Evolutionary conservation across 768 basidiomycete genomes (phyloP), one percentile per base, ranked within the genome.

Genomic region (Pulveroboletus sp.): DNA sequence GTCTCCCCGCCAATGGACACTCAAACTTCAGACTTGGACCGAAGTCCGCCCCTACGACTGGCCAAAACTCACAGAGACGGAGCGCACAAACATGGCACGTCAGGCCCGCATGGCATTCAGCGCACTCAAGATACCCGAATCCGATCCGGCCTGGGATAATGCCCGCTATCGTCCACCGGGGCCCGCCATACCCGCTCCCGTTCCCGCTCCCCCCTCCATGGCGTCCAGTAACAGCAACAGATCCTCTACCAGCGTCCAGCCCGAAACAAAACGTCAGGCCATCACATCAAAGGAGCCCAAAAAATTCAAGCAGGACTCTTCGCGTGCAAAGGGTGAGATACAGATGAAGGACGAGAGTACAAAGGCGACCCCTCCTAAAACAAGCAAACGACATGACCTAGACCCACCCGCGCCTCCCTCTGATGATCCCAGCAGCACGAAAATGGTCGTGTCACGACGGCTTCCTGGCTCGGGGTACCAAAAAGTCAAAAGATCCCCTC

Each of bases 1-100:
- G 19, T 67, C 72, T 8, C 63, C 72, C 2, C 69, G 71, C 48
- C 57, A 55, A 1, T 89, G 83, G 75, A 59, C 68, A 27, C 77
- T 88, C 50, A 85, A 80, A 53, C 67, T 73, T 20, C 59, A 65
- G 17, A 69, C 78, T 3, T 90, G 87, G 86, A 72, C 72, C 29
- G 82, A 89, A 58, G 82, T 88, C 21, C 80, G 84, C 6, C 87
- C 87, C 0, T 81, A 74, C 49, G 83, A 81, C 52, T 85, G 78
- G 75, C 69, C 74, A 1, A 70, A 69, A 24, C 69, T 85, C 23
- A 69, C 70, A 3, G 76, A 78, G 24, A 41, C 68, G 2, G 78
- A 82, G 38, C 74, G 78, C 5, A 69, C 67, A 8, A 57, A 51
- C n/a, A 69, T 88, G 63, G 74, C 79, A 8, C 74, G 78, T 34